Conservation (phyloP, 2,329 filamentous ascomycete species). For the Apiospora koreana region DNA sequence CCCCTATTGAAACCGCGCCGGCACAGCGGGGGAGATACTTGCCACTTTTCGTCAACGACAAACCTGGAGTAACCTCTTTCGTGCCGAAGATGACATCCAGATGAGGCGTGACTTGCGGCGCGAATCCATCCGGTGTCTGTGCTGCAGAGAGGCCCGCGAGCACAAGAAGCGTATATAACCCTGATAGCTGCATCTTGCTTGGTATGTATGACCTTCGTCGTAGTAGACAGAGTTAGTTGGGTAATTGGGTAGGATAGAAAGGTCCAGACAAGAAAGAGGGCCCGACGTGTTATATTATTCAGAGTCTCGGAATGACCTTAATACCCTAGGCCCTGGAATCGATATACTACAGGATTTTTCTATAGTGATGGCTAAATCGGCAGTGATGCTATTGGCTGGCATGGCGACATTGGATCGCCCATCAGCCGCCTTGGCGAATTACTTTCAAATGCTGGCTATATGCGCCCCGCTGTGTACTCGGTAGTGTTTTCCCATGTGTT, state of each 20-base stretch:
- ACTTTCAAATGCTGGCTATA: background rate
- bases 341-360: background rate
- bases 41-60: conserved; percentile 25
- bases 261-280: too few species aligned
- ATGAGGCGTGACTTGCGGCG: conserved; percentile 9
- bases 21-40: background rate
- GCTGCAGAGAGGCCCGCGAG: conserved; percentile 2
- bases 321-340: background rate
- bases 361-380: background rate
- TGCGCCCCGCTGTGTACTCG: background rate
- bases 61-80: conserved; percentile 29
- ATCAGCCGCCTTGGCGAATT: conserved; percentile 15
- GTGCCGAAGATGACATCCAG: conserved; percentile 17
- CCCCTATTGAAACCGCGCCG: background rate
- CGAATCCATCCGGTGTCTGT: conserved; percentile 14
- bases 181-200: conserved; percentile 9
- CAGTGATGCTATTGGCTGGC: background rate
- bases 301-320: background rate
- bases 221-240: background rate
- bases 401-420: background rate
- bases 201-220: background rate
- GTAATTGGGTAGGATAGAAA: background rate
- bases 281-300: background rate
- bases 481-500: background rate
- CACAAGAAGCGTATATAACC: background rate